A percentile compares a stretch with the other conserved stretches of the same genome.
Conservation (phyloP, 2,329 filamentous ascomycete species). For the Geosmithia flava region DNA sequence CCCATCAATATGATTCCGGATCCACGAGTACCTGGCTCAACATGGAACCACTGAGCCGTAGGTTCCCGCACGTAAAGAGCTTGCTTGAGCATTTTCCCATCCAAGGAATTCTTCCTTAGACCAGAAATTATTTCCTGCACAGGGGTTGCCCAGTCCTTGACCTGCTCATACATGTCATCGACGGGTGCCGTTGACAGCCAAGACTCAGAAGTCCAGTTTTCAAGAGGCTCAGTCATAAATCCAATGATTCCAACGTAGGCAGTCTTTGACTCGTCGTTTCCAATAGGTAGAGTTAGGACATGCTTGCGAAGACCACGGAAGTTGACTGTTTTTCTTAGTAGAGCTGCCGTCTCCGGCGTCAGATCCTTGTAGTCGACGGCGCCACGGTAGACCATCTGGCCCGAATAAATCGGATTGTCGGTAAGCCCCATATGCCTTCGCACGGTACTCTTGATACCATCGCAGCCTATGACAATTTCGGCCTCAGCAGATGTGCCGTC, state of each 20-base stretch:
- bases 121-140: slow-evolving; percentile 18
- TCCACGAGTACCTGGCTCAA: slow-evolving; percentile 5
- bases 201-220: slow-evolving; percentile 19
- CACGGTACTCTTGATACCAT: slow-evolving; percentile 49
- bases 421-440: slow-evolving; percentile 15
- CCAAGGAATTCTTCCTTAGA: slow-evolving; percentile 13
- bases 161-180: slow-evolving; percentile 15
- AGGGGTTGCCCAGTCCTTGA: slow-evolving; percentile 18
- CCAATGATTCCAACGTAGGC: slow-evolving; percentile 19
- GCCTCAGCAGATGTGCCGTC: slow-evolving; percentile 25
- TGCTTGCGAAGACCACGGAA: slow-evolving; percentile 15
- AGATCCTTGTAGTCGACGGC: slow-evolving; percentile 19
- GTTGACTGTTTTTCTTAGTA: slow-evolving; percentile 18
- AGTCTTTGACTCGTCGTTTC: slow-evolving; percentile 16
- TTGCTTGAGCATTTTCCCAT: slow-evolving; percentile 19
- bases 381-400: slow-evolving; percentile 22
- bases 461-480: slow-evolving; percentile 41
- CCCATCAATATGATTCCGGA: slow-evolving; percentile 16
- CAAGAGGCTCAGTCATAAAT: slow-evolving; percentile 22
- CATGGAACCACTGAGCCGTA: slow-evolving; percentile 14
- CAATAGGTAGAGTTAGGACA: slow-evolving; percentile 21
- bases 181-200: slow-evolving; percentile 16
- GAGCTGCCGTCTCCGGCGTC: slow-evolving; percentile 12
- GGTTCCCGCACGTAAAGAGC: slow-evolving; percentile 19
- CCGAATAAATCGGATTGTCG: slow-evolving; percentile 13